phyloP scores from a whole-genome alignment of 768 basidiomycete species.

The Cystobasidium ongulense region DNA sequence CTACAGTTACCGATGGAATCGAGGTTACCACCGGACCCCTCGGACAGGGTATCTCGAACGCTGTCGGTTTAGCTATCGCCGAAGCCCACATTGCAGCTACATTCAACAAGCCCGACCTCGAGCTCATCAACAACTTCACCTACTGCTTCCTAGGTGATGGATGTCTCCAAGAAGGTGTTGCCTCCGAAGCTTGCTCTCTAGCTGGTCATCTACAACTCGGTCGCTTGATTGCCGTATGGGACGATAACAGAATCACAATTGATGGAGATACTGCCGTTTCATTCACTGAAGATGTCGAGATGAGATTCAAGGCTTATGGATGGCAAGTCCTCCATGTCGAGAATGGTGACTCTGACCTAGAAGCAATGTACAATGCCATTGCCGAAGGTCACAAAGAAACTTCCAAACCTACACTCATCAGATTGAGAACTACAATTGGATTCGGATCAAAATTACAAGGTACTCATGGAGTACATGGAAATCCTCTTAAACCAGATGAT shows the following conservation, averaged over 20 bases:
- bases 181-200: slow-evolving; percentile 82
- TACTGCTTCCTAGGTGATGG: slow-evolving; percentile 92
- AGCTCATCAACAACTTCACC: slow-evolving; percentile 45
- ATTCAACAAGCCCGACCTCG: slow-evolving; percentile 77
- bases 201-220: slow-evolving; percentile 90
- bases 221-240: slow-evolving; percentile 86
- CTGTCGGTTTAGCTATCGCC: slow-evolving; percentile 85
- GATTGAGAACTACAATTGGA: slow-evolving; percentile 80
- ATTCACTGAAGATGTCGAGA: slow-evolving; percentile 87
- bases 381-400: slow-evolving; percentile 65
- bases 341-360: slow-evolving; percentile 57
- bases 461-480: slow-evolving; percentile 86
- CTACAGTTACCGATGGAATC: background rate
- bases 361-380: slow-evolving; percentile 68
- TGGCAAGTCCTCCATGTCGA: slow-evolving; percentile 86
- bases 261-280: slow-evolving; percentile 85
- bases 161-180: slow-evolving; percentile 93
- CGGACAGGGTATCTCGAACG: slow-evolving; percentile 88
- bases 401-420: slow-evolving; percentile 77
- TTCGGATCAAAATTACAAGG: slow-evolving; percentile 88
- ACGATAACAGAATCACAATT: slow-evolving; percentile 96
- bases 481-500: slow-evolving; percentile 89
- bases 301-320: slow-evolving; percentile 80
- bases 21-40: slow-evolving; percentile 86
- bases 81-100: slow-evolving; percentile 82